Evolutionary conservation across 305 asterid species (phyloP).

Genomic region (Fraxinus angustifolia): DNA sequence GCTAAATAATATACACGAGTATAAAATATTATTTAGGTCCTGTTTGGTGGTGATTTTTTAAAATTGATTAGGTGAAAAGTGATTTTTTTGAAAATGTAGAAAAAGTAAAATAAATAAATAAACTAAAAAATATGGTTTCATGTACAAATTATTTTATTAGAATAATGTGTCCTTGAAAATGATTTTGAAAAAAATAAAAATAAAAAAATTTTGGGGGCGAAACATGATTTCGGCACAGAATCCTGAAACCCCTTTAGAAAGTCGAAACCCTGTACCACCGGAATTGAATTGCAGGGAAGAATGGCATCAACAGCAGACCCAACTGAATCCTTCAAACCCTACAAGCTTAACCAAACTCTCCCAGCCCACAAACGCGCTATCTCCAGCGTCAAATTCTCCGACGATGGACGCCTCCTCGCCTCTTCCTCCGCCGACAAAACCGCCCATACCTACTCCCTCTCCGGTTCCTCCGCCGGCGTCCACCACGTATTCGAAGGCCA

Average conservation of each 20-base stretch:
- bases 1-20: too few relatives aligned
- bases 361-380: constrained; percentile 73
- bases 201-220: too few relatives aligned
- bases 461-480: constrained; percentile 37
- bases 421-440: constrained; percentile 88
- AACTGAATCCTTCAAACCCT: constrained; percentile 60
- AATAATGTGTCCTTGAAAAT: too few relatives aligned
- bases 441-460: constrained; percentile 59
- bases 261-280: background rate
- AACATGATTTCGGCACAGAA: background rate
- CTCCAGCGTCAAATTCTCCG: constrained; percentile 83
- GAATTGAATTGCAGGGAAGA: background rate
- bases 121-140: too few relatives aligned
- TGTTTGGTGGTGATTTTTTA: too few relatives aligned
- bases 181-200: too few relatives aligned
- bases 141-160: too few relatives aligned
- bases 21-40: too few relatives aligned
- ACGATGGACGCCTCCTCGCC: constrained; percentile 70
- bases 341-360: constrained; percentile 59
- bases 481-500: constrained; percentile 68
- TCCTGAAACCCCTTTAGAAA: background rate
- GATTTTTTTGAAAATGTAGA: too few relatives aligned
- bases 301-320: constrained; percentile 39
- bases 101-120: too few relatives aligned
- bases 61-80: too few relatives aligned